Evolutionary conservation across 2,329 filamentous ascomycete genomes (phyloP).

Genomic region (Westerdykella ornata): DNA sequence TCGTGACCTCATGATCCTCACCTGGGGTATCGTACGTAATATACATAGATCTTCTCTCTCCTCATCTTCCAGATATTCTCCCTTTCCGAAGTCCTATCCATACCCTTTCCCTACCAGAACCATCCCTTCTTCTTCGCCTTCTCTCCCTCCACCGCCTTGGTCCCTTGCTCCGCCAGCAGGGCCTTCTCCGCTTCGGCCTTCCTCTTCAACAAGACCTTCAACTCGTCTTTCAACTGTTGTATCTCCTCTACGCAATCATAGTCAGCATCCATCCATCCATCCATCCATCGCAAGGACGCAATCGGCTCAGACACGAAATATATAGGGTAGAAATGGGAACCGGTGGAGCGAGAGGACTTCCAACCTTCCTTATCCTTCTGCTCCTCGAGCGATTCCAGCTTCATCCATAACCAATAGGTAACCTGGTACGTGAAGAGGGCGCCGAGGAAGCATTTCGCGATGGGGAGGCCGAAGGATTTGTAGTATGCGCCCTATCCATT

Average conservation of each 20-base stretch:
- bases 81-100: too few species aligned
- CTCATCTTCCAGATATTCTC: too few species aligned
- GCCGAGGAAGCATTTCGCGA: constrained; percentile 66
- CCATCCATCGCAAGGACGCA: too few species aligned
- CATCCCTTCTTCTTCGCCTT: not conserved
- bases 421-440: constrained; percentile 74
- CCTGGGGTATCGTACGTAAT: too few species aligned
- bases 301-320: too few species aligned
- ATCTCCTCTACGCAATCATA: constrained; percentile 3
- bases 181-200: constrained; percentile 6
- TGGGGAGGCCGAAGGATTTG: constrained; percentile 64
- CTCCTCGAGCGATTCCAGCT: constrained; percentile 65
- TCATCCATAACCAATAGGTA: constrained; percentile 67
- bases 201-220: constrained; percentile 11
- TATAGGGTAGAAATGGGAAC: too few species aligned
- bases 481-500: constrained; percentile 59
- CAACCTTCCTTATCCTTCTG: constrained; percentile 53
- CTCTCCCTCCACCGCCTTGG: constrained; percentile 1
- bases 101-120: too few species aligned
- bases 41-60: too few species aligned
- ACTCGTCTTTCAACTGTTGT: constrained; percentile 6
- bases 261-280: not conserved
- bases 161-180: too few species aligned
- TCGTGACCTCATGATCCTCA: too few species aligned
- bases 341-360: constrained; percentile 2